Evolutionary conservation across 495 filamentous ascomycete species (phyloP), one percentile per base, ranked within the genome.

Genomic region (Friedmanniomyces endolithicus): DNA sequence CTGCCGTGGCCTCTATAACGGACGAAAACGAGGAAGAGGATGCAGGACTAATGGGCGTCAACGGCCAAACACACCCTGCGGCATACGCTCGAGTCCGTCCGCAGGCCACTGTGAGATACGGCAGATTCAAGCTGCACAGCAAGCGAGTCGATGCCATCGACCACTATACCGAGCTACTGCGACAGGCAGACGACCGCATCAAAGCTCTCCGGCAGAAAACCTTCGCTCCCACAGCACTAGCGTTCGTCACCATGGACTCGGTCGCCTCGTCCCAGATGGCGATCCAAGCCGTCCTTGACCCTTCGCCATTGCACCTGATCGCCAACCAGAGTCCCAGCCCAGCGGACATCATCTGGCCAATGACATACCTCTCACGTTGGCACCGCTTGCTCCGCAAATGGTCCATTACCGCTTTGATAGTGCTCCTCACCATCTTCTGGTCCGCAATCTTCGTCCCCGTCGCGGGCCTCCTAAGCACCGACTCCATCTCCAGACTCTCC

Each of bases 161-260:
- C 67, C 89, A 96, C 65, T 95, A 85, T 64, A 84, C 90, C 59
- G 87, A 94, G 63, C 84, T 84, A 62, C 75, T 97, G n/a, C 82
- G 83, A 16, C 78, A 75, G 27, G 65, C 92, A 6, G 90, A 97
- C 55, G 87, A 90, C 40, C 74, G 83, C 61, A 90, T 99, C 40
- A 66, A 67, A 20, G 67, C 59, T 16, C 81, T 85, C 0, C 78
- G 94, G 24, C 78, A 78, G 60, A 90, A 90, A 65, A 81, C 84
- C 16, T 96, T 86, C 64, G 70, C 75, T 9, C 76, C 94, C 1
- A 88, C 81, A 0, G 81, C 89, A 40, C 73, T 94, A 33, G 94
- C 94, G 7, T 97, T 97, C 67, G 88, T 99, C 31, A 96, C 94
- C 0, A 89, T 99, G 86, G 84, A 95, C 67, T 94, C 88, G 17